Percentiles rank a stretch among this genome's conserved stretches.
Evolutionary conservation across 2,329 filamentous ascomycete species (phyloP).

Genomic region (Cyphellophora attinorum): DNA sequence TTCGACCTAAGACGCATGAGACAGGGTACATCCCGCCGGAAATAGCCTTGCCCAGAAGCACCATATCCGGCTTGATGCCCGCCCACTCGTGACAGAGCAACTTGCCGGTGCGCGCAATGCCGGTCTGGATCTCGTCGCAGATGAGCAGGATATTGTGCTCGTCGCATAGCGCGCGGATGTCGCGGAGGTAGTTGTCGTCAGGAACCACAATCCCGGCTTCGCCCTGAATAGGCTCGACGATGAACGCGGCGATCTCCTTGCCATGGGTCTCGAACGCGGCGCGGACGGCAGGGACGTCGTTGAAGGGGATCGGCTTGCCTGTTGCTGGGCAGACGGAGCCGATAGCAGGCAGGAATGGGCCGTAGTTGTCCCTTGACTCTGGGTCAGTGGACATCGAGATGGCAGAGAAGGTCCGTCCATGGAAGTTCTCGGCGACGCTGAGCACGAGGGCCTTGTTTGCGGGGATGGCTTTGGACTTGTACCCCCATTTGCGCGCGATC

Average conservation of each 20-base stretch:
- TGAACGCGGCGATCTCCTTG: constrained; percentile 78
- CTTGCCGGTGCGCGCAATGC: constrained; percentile 87
- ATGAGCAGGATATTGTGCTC: constrained; percentile 94
- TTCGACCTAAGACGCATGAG: constrained; percentile 76
- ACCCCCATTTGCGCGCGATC: constrained; percentile 94
- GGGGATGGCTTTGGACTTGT: constrained; percentile 88
- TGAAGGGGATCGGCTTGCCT: constrained; percentile 70
- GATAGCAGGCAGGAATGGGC: constrained; percentile 84
- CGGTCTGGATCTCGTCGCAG: constrained; percentile 97
- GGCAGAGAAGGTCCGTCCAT: constrained; percentile 92
- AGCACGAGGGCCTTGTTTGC: constrained; percentile 77
- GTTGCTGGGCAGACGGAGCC: constrained; percentile 69
- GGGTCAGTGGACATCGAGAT: constrained; percentile 93
- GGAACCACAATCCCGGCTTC: constrained; percentile 96
- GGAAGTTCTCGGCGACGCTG: constrained; percentile 84
- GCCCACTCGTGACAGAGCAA: constrained; percentile 94
- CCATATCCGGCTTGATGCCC: constrained; percentile 87
- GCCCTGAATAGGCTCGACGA: constrained; percentile 94
- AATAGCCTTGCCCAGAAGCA: constrained; percentile 93
- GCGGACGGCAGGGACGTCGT: constrained; percentile 72
- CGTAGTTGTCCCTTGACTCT: constrained; percentile 93
- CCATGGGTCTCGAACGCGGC: constrained; percentile 71
- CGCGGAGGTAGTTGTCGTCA: constrained; percentile 73
- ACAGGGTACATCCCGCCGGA: constrained; percentile 99
- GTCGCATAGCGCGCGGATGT: constrained; percentile 76